Conservation (phyloP, 2,329 filamentous ascomycete species). For the Pseudogymnoascus sp. region DNA sequence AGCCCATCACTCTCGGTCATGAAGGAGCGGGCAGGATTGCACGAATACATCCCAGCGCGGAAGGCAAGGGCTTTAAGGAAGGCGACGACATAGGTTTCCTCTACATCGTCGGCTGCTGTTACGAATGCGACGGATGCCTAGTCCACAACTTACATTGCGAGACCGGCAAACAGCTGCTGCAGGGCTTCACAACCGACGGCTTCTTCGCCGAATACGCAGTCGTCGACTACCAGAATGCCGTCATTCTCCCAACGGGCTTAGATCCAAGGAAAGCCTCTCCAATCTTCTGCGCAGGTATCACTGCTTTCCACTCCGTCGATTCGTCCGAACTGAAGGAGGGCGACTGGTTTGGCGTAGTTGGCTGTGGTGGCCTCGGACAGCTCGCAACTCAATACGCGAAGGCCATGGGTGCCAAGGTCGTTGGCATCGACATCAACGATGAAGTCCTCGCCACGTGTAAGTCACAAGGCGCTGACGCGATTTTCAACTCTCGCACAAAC, state of each 20-base stretch:
- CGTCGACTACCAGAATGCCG: slow-evolving; percentile 37
- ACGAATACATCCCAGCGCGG: slow-evolving; percentile 29
- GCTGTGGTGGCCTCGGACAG: slow-evolving; percentile 12
- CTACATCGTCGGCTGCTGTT: slow-evolving; percentile 38
- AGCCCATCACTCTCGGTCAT: slow-evolving; percentile 21
- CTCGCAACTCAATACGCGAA: slow-evolving; percentile 13
- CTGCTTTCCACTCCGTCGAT: slow-evolving; percentile 34
- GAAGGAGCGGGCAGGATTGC: slow-evolving; percentile 30
- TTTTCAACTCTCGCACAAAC: slow-evolving; percentile 9
- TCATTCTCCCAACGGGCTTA: slow-evolving; percentile 31
- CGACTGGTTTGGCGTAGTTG: slow-evolving; percentile 17
- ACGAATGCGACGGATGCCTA: slow-evolving; percentile 39
- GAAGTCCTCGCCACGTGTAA: slow-evolving; percentile 3
- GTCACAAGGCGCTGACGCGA: not conserved
- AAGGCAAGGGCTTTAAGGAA: slow-evolving; percentile 32
- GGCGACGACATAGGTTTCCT: slow-evolving; percentile 39
- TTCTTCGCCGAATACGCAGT: slow-evolving; percentile 41
- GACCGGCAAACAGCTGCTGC: slow-evolving; percentile 31
- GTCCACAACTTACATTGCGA: slow-evolving; percentile 36
- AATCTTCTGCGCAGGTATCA: slow-evolving; percentile 44
- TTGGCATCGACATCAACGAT: slow-evolving; percentile 12
- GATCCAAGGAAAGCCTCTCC: slow-evolving; percentile 32
- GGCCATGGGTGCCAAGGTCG: slow-evolving; percentile 13
- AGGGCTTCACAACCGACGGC: slow-evolving; percentile 36
- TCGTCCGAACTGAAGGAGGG: slow-evolving; percentile 30